Base-by-base conservation (phyloP, 2,329 filamentous ascomycete species). In the Penicillium sp. region DNA sequence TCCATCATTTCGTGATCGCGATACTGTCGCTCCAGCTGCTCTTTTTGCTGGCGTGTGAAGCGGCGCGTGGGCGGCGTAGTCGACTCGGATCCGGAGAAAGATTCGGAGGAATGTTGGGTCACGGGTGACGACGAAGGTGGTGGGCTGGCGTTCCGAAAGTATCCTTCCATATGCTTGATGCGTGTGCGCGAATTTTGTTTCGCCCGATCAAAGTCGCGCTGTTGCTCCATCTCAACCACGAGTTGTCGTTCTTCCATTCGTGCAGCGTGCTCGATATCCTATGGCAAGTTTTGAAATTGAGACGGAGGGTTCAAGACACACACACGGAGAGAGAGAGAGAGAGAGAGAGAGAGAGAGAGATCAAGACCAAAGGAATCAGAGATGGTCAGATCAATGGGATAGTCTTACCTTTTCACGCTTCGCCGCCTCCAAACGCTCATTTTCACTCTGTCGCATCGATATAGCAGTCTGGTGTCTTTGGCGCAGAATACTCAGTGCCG, bases 161-260 rank as follows among this genome's bases (percentile, higher is more conserved):
- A 75, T 24, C 68, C 70, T 57, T 75, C 72, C 72, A 75, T 75
- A 43, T 75, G 66, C 45, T 71, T 72, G 43, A 75, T 72, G 43
- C 72, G 69, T 8, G 67, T 71, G 29, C 68, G 63, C 6, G 70
- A 68, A 37, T 71, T 68, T 47, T 65, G 56, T 50, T 74, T 74
- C 9, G 68, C 69, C 6, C 65, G 61, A 37, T 74, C 67, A 41
- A 74, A 71, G 28, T 75, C 72, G 24, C 70, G 67, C 33, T 67
- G 61, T 47, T 73, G 67, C 36, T 74, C 69, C 40, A 74, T 66
- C 56, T 75, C 72, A 0, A 70, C 63, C 3, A 68, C 64, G 0
- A 74, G 63, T 46, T 75, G 72, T 9, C 70, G 63, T 46, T 72
- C 69, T 58, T 75, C 71, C 27, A 74, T 62, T 8, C 64, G 62